Evolutionary conservation across 345 rosid genomes (phyloP).

Genomic region (Populus pruinosa): DNA sequence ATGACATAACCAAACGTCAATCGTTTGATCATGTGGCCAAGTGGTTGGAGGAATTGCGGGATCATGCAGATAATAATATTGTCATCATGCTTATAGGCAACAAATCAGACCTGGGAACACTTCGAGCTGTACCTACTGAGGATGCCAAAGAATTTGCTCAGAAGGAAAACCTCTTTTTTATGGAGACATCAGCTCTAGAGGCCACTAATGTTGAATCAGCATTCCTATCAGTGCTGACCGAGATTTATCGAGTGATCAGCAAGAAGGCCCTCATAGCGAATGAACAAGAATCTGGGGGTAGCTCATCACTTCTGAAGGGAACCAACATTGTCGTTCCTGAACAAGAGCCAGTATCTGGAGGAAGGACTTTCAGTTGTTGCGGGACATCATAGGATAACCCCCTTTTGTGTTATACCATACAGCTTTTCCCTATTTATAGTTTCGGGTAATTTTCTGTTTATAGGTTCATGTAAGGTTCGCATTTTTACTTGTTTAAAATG

Average conservation of each 20-base stretch:
- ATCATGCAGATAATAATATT: conserved; percentile 58
- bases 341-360: conserved; percentile 29
- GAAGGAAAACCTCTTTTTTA: conserved; percentile 51
- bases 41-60: conserved; percentile 60
- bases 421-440: conserved; percentile 1
- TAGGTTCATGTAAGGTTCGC: neutral
- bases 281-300: conserved; percentile 45
- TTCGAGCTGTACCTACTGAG: conserved; percentile 52
- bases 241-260: conserved; percentile 51
- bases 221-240: conserved; percentile 49
- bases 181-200: conserved; percentile 68
- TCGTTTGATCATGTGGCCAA: conserved; percentile 55
- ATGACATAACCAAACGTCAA: conserved; percentile 51
- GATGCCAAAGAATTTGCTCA: conserved; percentile 63
- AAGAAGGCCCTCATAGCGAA: conserved; percentile 52
- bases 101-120: conserved; percentile 50
- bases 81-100: conserved; percentile 61
- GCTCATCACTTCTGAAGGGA: conserved; percentile 47
- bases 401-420: neutral
- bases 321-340: conserved; percentile 40
- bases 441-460: conserved; percentile 8
- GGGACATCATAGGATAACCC: conserved; percentile 23
- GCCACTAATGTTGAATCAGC: conserved; percentile 58
- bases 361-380: conserved; percentile 35
- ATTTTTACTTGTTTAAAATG: conserved; percentile 4